Evolutionary conservation across 768 basidiomycete genomes (phyloP).

Genomic region (Cytidiella melzeri): DNA sequence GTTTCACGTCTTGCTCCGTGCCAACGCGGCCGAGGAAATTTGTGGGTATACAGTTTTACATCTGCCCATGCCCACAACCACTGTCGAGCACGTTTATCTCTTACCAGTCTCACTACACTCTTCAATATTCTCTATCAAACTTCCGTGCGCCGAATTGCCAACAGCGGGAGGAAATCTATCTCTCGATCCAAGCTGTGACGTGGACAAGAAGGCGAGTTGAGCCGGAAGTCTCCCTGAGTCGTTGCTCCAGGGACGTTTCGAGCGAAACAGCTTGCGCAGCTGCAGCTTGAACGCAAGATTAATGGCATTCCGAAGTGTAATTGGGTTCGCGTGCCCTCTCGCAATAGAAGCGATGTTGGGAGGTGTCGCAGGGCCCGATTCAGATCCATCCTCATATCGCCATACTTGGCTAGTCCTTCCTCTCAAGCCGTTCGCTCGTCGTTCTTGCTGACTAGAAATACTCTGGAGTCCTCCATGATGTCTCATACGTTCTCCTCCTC

Average conservation of each 20-base stretch:
- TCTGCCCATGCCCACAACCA: neutral
- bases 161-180: neutral
- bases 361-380: neutral
- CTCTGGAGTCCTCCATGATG: neutral
- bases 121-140: neutral
- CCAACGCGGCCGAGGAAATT: neutral
- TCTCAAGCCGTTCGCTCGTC: constrained; percentile 5
- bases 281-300: neutral
- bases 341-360: neutral
- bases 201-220: too few species aligned
- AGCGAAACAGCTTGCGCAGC: too few species aligned
- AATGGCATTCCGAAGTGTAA: neutral
- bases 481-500: neutral
- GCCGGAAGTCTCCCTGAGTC: too few species aligned
- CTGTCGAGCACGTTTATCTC: neutral
- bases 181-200: too few species aligned
- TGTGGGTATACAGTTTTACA: neutral
- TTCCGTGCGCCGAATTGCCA: neutral
- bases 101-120: neutral
- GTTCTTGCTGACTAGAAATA: constrained; percentile 2
- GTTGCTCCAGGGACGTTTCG: too few species aligned
- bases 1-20: neutral
- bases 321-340: neutral
- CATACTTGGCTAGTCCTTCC: constrained; percentile 5
- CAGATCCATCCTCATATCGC: constrained; percentile 2